Evolutionary conservation across 306 rosid species (phyloP).

Genomic region (Crotalaria pallida): DNA sequence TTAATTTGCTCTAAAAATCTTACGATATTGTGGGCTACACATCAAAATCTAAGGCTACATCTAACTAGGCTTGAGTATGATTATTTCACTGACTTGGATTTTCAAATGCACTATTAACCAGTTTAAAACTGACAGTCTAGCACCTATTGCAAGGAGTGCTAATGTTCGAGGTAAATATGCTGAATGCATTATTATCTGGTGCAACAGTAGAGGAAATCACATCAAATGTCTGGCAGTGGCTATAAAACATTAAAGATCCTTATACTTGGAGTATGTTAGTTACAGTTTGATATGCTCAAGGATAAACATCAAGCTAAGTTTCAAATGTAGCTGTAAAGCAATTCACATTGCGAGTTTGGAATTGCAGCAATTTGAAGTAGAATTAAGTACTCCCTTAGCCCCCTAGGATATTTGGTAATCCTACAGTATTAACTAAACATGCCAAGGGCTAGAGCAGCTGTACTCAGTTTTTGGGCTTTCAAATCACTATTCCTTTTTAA

Average conservation of each 20-base stretch:
- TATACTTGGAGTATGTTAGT: background rate
- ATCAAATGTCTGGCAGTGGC: background rate
- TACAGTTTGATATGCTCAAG: constrained; percentile 3
- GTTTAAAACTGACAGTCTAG: background rate
- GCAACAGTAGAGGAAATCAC: background rate
- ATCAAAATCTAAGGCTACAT: background rate
- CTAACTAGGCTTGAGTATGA: background rate
- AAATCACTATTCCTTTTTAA: background rate
- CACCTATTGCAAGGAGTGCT: background rate
- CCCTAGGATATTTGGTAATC: background rate
- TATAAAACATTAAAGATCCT: background rate
- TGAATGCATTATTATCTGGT: background rate
- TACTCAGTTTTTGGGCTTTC: background rate
- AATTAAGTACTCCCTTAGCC: background rate
- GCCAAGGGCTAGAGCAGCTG: background rate
- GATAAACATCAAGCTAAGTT: background rate
- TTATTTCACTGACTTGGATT: background rate
- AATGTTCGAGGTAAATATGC: background rate
- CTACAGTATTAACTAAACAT: background rate
- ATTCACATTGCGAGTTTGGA: background rate
- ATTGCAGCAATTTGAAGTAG: background rate
- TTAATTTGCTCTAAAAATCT: background rate
- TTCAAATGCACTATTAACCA: background rate
- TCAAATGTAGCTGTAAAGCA: background rate
- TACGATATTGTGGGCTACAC: background rate